Conservation (phyloP, 1,139 yeast genomes). For the Debaryomycetaceae sp. region DNA sequence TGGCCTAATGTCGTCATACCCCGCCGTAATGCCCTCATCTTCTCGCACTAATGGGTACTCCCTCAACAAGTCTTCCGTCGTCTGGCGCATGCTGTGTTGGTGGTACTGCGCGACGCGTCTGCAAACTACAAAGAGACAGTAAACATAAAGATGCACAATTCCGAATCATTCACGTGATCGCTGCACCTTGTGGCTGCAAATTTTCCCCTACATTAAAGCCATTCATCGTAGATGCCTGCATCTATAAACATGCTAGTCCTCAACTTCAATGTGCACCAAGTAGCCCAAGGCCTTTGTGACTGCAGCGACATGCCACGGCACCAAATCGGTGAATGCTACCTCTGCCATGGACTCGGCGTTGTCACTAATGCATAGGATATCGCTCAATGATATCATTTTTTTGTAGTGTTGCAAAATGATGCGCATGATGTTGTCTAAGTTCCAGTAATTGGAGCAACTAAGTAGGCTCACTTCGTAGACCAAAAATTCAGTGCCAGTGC, state of each 20-base stretch:
- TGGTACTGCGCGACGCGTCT: too few relatives aligned
- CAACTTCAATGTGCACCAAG: conserved; percentile 39
- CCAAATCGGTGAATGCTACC: conserved; percentile 20
- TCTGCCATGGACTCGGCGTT: conserved; percentile 14
- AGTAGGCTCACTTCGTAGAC: conserved; percentile 59
- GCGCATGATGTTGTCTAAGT: conserved; percentile 53
- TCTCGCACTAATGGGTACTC: neutral
- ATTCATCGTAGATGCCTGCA: too few relatives aligned
- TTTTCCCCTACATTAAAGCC: too few relatives aligned
- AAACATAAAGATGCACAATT: too few relatives aligned
- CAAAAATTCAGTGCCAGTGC: conserved; percentile 16
- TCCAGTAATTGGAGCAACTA: conserved; percentile 65
- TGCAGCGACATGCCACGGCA: conserved; percentile 83
- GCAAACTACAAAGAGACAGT: too few relatives aligned
- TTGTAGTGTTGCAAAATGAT: conserved; percentile 64
- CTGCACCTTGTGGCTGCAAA: too few relatives aligned
- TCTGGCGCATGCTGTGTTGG: neutral
- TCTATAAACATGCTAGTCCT: conserved; percentile 17
- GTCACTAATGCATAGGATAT: conserved; percentile 32
- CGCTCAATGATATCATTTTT: conserved; percentile 52
- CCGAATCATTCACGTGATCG: too few relatives aligned
- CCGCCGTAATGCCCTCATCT: too few relatives aligned
- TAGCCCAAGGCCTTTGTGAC: conserved; percentile 62
- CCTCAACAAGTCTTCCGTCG: conserved; percentile 1
- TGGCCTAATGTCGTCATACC: too few relatives aligned